Evolutionary conservation across 768 basidiomycete genomes (phyloP), one percentile per base, ranked within the genome.

Genomic region (Phanerodontia chrysosporium): DNA sequence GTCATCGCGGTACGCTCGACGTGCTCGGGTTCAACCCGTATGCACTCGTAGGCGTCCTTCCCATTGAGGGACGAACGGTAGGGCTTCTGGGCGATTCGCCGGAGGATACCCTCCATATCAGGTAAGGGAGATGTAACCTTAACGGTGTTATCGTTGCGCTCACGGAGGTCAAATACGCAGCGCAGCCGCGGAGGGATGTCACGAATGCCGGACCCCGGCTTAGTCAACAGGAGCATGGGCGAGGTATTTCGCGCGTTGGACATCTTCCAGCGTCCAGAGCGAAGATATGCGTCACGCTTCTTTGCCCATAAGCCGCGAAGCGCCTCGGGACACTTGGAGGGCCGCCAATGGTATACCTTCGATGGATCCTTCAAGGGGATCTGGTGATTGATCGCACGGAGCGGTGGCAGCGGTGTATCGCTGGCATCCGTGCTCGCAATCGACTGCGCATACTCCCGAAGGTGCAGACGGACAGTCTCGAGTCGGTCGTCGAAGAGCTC

Each of bases 41-140:
- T 71, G 55, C 80, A 78, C 56, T 80, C 73, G 59, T 78, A 81
- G 0, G 77, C 74, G 51, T 78, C 72, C 2, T 70, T 67, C 28
- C 77, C 51, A 52, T 81, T 73, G 3, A 81, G 74, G 35, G 76
- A 78, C 2, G 76, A 75, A 1, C 74, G 51, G 35, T 62, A 66
- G 25, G 64, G 69, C 0, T 64, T 72, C n/a, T 66, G 25, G 0
- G 75, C 72, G 0, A 78, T 73, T 45, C 75, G 72, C 12, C 60
- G 56, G 0, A 61, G 49, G 0, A 81, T 78, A 1, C 67, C 68
- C 14, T 79, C 74, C 29, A 76, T 74, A 48, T 80, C 75, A 0
- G 76, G 78, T 24, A 79, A 67, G 0, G 76, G 78, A 0, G 76
- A 76, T 0, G 75, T 66, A 49, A 76, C 74, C 52, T 75, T 72